A percentile compares a stretch with the other conserved stretches of the same genome.
Conservation (phyloP, 164 flowering plant species). For the Vitis rupestris region DNA sequence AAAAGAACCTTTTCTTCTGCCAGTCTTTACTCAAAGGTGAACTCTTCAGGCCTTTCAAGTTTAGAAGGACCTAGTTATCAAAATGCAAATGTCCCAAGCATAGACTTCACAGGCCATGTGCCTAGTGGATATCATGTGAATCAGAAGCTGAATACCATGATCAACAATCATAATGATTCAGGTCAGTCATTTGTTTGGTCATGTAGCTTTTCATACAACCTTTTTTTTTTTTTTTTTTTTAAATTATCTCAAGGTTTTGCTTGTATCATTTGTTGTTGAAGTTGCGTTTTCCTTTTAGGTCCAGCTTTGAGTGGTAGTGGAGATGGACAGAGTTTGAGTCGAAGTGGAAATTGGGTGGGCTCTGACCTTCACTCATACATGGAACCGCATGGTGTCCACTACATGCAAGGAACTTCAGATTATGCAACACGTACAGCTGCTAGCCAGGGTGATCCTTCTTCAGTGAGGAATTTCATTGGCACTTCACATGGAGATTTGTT, state of each 20-base stretch:
- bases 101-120: slow-evolving; percentile 25
- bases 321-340: slow-evolving; percentile 25
- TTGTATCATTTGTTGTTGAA: slow-evolving; percentile 5
- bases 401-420: slow-evolving; percentile 42
- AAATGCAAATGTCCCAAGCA: slow-evolving; percentile 22
- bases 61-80: slow-evolving; percentile 35
- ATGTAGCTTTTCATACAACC: slow-evolving; percentile 6
- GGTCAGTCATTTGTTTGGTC: slow-evolving; percentile 26
- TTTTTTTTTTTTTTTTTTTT: neutral
- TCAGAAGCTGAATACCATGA: slow-evolving; percentile 28
- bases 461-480: slow-evolving; percentile 32
- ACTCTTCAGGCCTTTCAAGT: slow-evolving; percentile 34
- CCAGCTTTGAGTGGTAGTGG: slow-evolving; percentile 21
- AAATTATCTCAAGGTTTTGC: neutral
- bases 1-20: slow-evolving; percentile 49
- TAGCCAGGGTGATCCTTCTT: slow-evolving; percentile 28
- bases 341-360: slow-evolving; percentile 32
- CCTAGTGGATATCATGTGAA: slow-evolving; percentile 30
- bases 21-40: slow-evolving; percentile 34
- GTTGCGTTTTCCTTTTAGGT: slow-evolving; percentile 16
- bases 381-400: slow-evolving; percentile 44
- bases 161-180: slow-evolving; percentile 36
- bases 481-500: slow-evolving; percentile 44
- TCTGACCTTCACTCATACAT: slow-evolving; percentile 28
- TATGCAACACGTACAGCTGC: slow-evolving; percentile 23